Percentiles rank a stretch among this genome's conserved stretches.
Evolutionary conservation across 352 stramenopile genomes (phyloP).

Genomic region (Pythium periplocum): DNA sequence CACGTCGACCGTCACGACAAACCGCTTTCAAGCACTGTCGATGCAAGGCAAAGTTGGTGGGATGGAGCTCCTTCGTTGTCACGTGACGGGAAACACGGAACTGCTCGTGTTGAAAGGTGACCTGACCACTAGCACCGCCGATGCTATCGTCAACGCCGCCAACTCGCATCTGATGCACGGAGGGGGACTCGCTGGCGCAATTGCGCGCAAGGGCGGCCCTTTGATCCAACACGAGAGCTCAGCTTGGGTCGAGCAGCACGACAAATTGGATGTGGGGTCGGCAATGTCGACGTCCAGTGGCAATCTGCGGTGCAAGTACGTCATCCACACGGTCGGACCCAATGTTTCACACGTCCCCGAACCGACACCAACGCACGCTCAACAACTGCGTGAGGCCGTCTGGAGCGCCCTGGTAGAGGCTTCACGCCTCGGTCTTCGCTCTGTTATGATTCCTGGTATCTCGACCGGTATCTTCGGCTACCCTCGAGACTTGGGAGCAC

Average conservation of each 20-base stretch:
- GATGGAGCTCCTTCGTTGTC: too few relatives aligned
- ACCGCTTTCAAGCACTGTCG: too few relatives aligned
- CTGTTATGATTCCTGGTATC: conserved; percentile 36
- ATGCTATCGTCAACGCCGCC: conserved; percentile 46
- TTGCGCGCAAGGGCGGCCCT: conserved; percentile 20
- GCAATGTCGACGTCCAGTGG: conserved; percentile 29
- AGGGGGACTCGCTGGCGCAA: conserved; percentile 30
- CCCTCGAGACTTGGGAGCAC: conserved; percentile 26
- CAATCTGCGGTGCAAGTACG: conserved; percentile 26
- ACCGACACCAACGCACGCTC: conserved; percentile 20
- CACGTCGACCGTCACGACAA: too few relatives aligned
- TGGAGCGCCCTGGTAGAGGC: conserved; percentile 29
- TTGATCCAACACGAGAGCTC: conserved; percentile 28
- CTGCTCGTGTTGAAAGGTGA: conserved; percentile 35
- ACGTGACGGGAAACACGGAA: not conserved
- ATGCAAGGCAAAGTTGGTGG: too few relatives aligned
- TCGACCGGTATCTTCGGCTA: conserved; percentile 48
- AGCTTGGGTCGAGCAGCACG: conserved; percentile 22
- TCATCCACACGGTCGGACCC: conserved; percentile 43
- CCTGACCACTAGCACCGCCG: conserved; percentile 25
- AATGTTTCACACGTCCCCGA: conserved; percentile 9
- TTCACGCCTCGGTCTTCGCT: conserved; percentile 19
- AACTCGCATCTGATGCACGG: conserved; percentile 28
- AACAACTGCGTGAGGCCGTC: conserved; percentile 30
- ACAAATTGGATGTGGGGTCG: conserved; percentile 21